These are phyloP conservation scores for Kodamaea kaohsiungensis DNA, from an alignment of 805 yeast species.

Conservation along the genomic window DNA sequence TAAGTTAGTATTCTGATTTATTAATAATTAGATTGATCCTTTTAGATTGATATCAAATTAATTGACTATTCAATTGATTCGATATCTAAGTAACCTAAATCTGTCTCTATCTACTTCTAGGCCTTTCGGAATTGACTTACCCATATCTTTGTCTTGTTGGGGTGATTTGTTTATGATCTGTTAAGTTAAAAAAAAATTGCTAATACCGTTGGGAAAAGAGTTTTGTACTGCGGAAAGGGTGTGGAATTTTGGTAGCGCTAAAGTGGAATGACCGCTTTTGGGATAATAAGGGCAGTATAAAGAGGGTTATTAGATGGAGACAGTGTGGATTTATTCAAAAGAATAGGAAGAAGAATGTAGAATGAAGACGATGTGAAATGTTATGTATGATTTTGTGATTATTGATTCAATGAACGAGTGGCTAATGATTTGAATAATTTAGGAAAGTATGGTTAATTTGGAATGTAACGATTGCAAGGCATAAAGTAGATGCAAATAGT, in stretches of 20 bases:
- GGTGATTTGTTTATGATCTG: slow-evolving; percentile 10
- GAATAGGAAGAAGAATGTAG: background rate
- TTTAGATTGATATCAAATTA: background rate
- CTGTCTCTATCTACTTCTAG: too few species aligned
- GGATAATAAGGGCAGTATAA: background rate
- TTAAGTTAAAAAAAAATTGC: slow-evolving; percentile 3
- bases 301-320: background rate
- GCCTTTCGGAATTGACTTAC: slow-evolving; percentile 7
- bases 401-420: background rate
- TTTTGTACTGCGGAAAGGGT: slow-evolving; percentile 6
- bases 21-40: background rate
- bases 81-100: background rate
- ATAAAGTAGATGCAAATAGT: background rate
- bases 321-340: background rate
- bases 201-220: background rate
- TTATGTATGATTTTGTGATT: background rate
- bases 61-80: background rate
- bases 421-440: background rate
- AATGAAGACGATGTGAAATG: background rate
- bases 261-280: background rate
- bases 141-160: slow-evolving; percentile 10
- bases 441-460: background rate
- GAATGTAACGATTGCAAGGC: background rate
- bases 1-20: slow-evolving; percentile 12
- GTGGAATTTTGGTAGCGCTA: background rate